Evolutionary conservation across 2,329 filamentous ascomycete species (phyloP), one percentile per base, ranked within the genome.

Genomic region (Ceratocystis huliohia): DNA sequence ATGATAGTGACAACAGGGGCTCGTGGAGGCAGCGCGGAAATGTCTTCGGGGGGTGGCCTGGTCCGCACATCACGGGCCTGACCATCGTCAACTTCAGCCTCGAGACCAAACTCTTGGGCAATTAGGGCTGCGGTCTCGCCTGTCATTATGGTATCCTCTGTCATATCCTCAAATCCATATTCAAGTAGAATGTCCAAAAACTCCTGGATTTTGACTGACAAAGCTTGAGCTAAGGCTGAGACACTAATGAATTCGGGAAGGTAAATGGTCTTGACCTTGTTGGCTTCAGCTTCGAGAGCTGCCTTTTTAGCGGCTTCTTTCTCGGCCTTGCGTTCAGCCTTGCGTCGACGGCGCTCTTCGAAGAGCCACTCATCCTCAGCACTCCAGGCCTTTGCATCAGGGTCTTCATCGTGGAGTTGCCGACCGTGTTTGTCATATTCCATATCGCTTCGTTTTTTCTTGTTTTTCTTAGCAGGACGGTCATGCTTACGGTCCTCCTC

Each of bases 1-100:
- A 99, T 99, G 73, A 99, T 99, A 0, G 95, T 97, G 48, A 99
- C 92, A 45, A 99, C 91, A 0, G 94, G 95, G 6, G 94, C 93
- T 17, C 95, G 84, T 44, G 79, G 76, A 1, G 91, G 91, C 6
- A 96, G 76, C 15, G 75, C 71, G 0, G 88, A 84, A 62, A 79
- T 82, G 74, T 93, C 89, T 71, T 86, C 85, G 7, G 84, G 83
- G 30, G 81, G 78, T 1, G 91, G 87, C 10, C 86, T 83, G 28
- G 88, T 82, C 69, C 82, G 82, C 48, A 99, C 77, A 74, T 99
- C 93, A 57, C 85, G 79, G 1, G 78, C 74, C 61, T 87, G 84
- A 20, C 79, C 86, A 72, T 74, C 80, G 66, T 91, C 87, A 28
- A 94, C 83, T 1, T 88, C 86, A 0, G 93, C 89, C 68, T 97